Evolutionary conservation across 495 filamentous ascomycete species (phyloP).

Genomic region (Filosporella fistucella): DNA sequence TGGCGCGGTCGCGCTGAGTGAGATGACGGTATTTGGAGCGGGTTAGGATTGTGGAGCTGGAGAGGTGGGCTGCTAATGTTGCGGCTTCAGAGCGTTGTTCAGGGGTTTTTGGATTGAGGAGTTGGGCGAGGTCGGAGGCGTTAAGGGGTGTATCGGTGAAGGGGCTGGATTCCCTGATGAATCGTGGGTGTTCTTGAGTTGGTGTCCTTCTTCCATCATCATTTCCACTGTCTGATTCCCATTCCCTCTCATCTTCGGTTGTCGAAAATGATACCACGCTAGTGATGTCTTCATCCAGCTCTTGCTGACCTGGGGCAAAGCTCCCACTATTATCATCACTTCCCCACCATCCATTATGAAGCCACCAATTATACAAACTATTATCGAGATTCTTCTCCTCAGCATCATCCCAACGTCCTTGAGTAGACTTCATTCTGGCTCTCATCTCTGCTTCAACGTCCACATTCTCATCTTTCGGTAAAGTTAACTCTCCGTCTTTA

Average conservation of each 20-base stretch:
- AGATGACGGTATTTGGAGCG: conserved; percentile 68
- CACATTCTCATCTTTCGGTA: conserved; percentile 56
- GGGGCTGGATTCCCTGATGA: conserved; percentile 53
- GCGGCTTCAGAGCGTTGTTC: conserved; percentile 78
- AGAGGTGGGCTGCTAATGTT: conserved; percentile 76
- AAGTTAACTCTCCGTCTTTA: conserved; percentile 48
- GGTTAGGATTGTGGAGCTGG: conserved; percentile 66
- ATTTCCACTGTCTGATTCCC: conserved; percentile 33
- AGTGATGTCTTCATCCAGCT: conserved; percentile 64
- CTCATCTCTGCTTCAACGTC: conserved; percentile 76
- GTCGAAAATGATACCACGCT: conserved; percentile 66
- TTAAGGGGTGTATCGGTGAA: conserved; percentile 60
- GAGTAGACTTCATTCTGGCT: conserved; percentile 35
- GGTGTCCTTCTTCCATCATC: conserved; percentile 70
- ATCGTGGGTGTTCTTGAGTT: conserved; percentile 44
- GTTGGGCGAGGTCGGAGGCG: conserved; percentile 64
- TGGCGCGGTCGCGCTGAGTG: conserved; percentile 58
- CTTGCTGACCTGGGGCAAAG: conserved; percentile 46
- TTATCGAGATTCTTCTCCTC: conserved; percentile 67
- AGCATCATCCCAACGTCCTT: conserved; percentile 18
- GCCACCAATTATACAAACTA: conserved; percentile 77
- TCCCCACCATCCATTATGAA: conserved; percentile 75
- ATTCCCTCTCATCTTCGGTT: conserved; percentile 33
- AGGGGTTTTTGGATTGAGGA: conserved; percentile 74
- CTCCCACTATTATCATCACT: conserved; percentile 71